Base-by-base conservation (phyloP, 2,329 filamentous ascomycete genomes). In the Chaetomiaceae sp. region DNA sequence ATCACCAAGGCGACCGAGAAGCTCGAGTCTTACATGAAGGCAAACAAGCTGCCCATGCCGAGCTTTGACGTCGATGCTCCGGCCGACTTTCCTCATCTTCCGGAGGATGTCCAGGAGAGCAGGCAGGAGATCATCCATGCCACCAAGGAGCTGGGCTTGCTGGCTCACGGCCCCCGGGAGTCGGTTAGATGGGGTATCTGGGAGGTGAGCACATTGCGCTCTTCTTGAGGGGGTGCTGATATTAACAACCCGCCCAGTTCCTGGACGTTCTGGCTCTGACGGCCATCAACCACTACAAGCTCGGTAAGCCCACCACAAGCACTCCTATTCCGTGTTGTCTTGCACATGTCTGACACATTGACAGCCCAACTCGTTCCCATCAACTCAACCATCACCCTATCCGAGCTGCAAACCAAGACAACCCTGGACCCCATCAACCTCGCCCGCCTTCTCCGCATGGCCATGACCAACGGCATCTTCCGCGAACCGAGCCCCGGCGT, bases 381-480 rank as follows among this genome's bases (percentile, higher is more conserved):
- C 22, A 62, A 74, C 17, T 63, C 65, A 22, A 69, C 75, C 37
- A 77, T 78, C 50, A 64, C 73, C 1, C 70, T 80, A 20, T 50
- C 66, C 22, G 70, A 79, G 44, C 73, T 81, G 3, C 67, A 75
- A 45, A 59, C 67, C 40, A 75, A 74, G 58, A 76, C 75, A 0
- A 60, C 69, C 0, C 64, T 81, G 20, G 75, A 78, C 58, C 67
- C 74, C 25, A 69, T 75, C 57, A 80, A 80, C 60, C 68, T 81
- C 17, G 71, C 74, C 12, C 75, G 78, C 42, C 67, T 79, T 6
- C 65, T 81, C 25, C 77, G 81, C 7, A 75, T 82, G 63, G 79
- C 76, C 36, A 83, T 83, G 73, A 82, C 79, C 12, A 79, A 76
- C 58, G 69, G 71, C 11, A 72, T 84, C 53, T 83, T 85, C 66